Evolutionary conservation across 2,329 filamentous ascomycete species (phyloP), one percentile per base, ranked within the genome.

Genomic region (Nothophaeocryptopus gaeumannii): DNA sequence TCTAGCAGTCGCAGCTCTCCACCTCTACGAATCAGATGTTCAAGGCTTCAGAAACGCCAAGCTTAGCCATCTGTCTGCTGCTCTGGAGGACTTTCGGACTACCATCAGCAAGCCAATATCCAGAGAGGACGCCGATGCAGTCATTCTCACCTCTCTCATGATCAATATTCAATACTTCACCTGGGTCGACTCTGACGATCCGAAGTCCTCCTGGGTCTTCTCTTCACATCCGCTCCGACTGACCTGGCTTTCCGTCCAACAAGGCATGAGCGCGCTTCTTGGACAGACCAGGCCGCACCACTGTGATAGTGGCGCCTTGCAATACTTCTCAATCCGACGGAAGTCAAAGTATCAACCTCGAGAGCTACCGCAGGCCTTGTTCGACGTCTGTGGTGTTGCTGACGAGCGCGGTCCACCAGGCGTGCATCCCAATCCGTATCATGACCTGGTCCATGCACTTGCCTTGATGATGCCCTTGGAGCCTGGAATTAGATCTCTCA

Each of bases 141-240:
- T 53, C 8, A 48, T 53, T 4, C 44, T 53, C 15, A 53, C 51
- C 5, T 45, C 51, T 20, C 41, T 53, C 37, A 49, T 53, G 46
- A 38, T 50, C 32, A 50, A 40, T 12, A 46, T 53, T 5, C 46
- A 46, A 3, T 46, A 44, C 11, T 46, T 53, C 16, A 34, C 42
- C 11, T 29, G 37, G 31, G 42, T 32, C 7, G 26, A 50, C 10
- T 9, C 13, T 29, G 13, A 20, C 13, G 16, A 32, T 14, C 31
- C 48, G n/a, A 3, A 35, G 12, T 29, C 41, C n/a, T 50, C 51
- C 9, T 50, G 51, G 51, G 32, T 53, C 5, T 46, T 38, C 26
- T 46, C 51, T 7, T 39, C 34, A 30, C 34, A 41, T 12, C 51
- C 51, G 4, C 20, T 39, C 11, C 44, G 51, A 14, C 38, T 53